phyloP scores from a whole-genome alignment of 73 alveolate genomes.

The Blepharisma stoltei region DNA sequence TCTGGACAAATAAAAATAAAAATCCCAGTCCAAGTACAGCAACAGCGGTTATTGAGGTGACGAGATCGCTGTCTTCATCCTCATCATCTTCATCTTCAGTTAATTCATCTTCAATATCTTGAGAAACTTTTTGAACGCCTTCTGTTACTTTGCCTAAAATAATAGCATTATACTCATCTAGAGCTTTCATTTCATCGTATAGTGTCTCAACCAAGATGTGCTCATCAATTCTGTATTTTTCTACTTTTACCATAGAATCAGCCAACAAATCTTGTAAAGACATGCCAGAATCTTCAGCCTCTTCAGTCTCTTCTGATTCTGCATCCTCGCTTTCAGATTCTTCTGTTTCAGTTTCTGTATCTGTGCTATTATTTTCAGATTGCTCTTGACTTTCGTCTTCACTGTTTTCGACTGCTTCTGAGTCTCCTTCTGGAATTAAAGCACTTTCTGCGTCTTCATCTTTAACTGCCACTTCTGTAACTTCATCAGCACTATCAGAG shows the following conservation, averaged over 20 bases:
- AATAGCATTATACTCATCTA: background rate
- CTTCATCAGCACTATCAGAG: no score
- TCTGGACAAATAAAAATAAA: background rate
- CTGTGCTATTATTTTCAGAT: no score
- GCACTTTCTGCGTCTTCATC: no score
- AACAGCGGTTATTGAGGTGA: background rate
- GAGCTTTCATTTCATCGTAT: background rate
- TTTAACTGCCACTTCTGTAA: no score
- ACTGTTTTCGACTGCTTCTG: no score
- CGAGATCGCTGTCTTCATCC: conserved; percentile 4
- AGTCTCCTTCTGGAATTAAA: no score
- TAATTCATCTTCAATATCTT: background rate
- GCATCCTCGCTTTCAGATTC: no score
- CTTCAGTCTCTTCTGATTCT: no score
- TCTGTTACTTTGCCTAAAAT: background rate
- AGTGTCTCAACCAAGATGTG: background rate
- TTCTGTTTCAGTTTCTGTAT: no score
- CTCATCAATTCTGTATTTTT: background rate
- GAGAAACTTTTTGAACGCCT: background rate
- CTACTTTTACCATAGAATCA: background rate
- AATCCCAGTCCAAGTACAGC: background rate
- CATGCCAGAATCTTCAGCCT: no score
- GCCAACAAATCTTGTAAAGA: background rate
- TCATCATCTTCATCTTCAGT: conserved; percentile 1
- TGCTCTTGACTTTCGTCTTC: no score